Base-by-base conservation (phyloP, 768 basidiomycete species). In the Termitomyces sp. region DNA sequence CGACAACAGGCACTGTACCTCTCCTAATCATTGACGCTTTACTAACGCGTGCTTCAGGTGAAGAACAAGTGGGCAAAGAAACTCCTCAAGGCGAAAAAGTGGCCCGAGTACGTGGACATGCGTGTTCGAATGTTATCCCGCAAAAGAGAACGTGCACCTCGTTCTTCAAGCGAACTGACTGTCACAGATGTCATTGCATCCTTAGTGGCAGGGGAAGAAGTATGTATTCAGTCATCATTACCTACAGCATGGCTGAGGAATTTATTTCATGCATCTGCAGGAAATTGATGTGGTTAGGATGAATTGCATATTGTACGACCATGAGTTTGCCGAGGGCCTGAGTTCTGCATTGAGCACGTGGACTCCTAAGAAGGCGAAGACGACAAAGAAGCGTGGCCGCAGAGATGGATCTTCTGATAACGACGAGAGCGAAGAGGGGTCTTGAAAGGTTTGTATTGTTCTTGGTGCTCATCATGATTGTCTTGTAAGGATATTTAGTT, bases 71-170 rank as follows among this genome's bases (percentile, higher is more conserved):
- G 71, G 70, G 68, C 65, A 0, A 46, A 64, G n/a, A 45, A 54
- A 1, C 22, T 67, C 2, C 9, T 67, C 13, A 61, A 60, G 1
- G 55, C 28, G 5, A 63, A 62, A 33, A 51, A 32, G 16, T 60
- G 63, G 36, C 63, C 65, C 9, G 64, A 66, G 1, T 73, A 69
- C 53, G 65, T 65, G 0, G 49, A 53, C 1, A 74, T 74, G 68
- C 69, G 70, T 2, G 67, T 65, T 7, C 65, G 73, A 3, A 70
- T 74, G 53, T 67, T 65, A 12, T 63, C 73, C 7, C 52, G 68
- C 40, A 68, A 65, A 50, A 40, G n/a, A 38, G 2, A 55, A 28
- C 54, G 32, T n/a, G 35, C 36, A 49, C 24, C n/a, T 48, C 35
- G 18, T 33, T 11, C 33, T 24, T 44, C 59, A 16, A 22, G 15